Base-by-base conservation (phyloP, 768 basidiomycete species). In the Lactarius akahatsu region DNA sequence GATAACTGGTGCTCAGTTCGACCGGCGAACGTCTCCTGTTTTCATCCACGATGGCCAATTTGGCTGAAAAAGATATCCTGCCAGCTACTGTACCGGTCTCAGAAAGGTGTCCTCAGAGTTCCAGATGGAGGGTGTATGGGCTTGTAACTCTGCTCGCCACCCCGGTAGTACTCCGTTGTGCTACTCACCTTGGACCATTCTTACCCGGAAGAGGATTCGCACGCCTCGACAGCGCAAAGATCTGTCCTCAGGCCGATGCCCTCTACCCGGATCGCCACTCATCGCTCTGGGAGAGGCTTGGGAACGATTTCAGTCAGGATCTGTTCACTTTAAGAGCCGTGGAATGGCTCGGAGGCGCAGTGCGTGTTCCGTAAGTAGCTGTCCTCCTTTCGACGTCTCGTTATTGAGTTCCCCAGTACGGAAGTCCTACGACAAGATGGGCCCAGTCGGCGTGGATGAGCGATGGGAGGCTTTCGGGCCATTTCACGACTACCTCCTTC, bases 381-480 rank as follows among this genome's bases (percentile, higher is more conserved):
- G 26, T 68, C 15, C 55, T 28, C 32, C 36, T 1, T 38, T 28
- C 36, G 28, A 26, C 3, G n/a, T 13, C 41, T 15, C 0, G 20
- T 16, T 59, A 3, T 18, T 18, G 32, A 26, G n/a, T 20, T 7
- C 8, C 4, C 15, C 6, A 85, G 83, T 28, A 85, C 84, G n/a
- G 82, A 82, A 68, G n/a, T 80, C 80, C 6, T 83, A 76, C 71
- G 84, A 85, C 68, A 72, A 77, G 62, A 82, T 83, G 81, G 77
- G 73, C 0, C 78, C 79, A 0, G 76, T 84, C 8, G 84, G 81
- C 13, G 74, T 76, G 18, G 84, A 85, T 71, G 77, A 80, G 2
- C 81, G 83, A 15, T 81, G 80, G 80, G 72, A 77, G 28, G 75
- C 72, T 30, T 81, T 81, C 59, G 71, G 55, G 3, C 73, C 74